phyloP scores from a whole-genome alignment of 2,329 filamentous ascomycete genomes.

The Pyrenophora seminiperda region DNA sequence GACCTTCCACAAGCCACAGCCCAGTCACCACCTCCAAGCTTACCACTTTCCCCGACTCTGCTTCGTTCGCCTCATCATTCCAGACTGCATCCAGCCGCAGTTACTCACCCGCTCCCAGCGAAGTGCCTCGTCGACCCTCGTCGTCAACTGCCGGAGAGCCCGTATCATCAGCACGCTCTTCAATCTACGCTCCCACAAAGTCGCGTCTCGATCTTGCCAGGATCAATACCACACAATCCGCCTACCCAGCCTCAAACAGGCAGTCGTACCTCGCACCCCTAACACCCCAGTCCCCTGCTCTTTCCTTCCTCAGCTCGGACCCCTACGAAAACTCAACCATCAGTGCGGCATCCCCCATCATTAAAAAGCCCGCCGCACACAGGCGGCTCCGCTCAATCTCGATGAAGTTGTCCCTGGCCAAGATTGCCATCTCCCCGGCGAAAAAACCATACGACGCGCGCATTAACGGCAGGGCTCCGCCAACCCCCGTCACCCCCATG shows the following conservation, averaged over 20 bases:
- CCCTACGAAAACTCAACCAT: conserved; percentile 43
- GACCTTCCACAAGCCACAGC: conserved; percentile 39
- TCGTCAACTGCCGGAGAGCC: conserved; percentile 24
- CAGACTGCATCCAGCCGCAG: conserved; percentile 33
- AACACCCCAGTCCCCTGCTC: conserved; percentile 39
- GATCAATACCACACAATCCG: conserved; percentile 23
- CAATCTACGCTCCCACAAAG: conserved; percentile 32
- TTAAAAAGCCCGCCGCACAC: conserved; percentile 43
- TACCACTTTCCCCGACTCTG: conserved; percentile 28
- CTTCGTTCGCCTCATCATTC: conserved; percentile 33
- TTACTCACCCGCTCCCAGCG: conserved; percentile 29
- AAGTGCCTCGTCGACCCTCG: conserved; percentile 28
- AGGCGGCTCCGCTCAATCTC: conserved; percentile 46
- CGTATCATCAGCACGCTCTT: conserved; percentile 29
- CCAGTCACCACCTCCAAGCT: conserved; percentile 29
- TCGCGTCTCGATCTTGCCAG: conserved; percentile 24
- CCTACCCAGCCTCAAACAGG: conserved; percentile 18
- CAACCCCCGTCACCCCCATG: conserved; percentile 37
- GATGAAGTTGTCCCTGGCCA: conserved; percentile 45
- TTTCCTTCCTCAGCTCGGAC: conserved; percentile 47
- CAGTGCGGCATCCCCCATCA: conserved; percentile 39
- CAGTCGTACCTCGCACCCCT: conserved; percentile 31
- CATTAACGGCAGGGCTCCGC: conserved; percentile 31
- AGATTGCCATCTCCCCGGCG: conserved; percentile 44
- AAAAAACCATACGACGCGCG: conserved; percentile 41